phyloP scores from a whole-genome alignment of 2,329 filamentous ascomycete species.

The Aspergillus aculeatus region DNA sequence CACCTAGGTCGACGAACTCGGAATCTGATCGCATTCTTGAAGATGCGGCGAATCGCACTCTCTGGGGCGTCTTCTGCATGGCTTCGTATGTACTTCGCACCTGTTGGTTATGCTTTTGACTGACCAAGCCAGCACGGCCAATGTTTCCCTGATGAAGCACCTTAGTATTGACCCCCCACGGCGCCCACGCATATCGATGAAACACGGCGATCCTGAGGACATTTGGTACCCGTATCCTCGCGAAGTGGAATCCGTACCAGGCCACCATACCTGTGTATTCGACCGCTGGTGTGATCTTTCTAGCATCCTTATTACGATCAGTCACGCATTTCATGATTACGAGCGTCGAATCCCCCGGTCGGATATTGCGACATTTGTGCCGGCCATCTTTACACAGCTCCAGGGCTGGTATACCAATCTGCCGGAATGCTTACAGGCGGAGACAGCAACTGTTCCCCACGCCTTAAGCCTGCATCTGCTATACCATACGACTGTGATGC shows the following conservation, averaged over 20 bases:
- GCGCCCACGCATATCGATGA: conserved; percentile 15
- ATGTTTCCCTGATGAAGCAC: conserved; percentile 23
- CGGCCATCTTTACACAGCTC: conserved; percentile 22
- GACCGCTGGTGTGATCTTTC: conserved; percentile 26
- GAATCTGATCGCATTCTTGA: conserved; percentile 12
- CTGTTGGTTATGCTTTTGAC: too few species aligned
- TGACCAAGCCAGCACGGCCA: conserved; percentile 15
- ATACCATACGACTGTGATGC: conserved; percentile 29
- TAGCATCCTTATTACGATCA: conserved; percentile 22
- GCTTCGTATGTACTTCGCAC: conserved; percentile 11
- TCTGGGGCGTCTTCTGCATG: conserved; percentile 23
- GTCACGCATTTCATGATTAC: conserved; percentile 16
- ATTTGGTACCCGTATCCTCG: conserved; percentile 29
- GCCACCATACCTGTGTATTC: conserved; percentile 25
- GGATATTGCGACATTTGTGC: conserved; percentile 14
- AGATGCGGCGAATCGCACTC: conserved; percentile 18
- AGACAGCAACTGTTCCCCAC: conserved; percentile 24
- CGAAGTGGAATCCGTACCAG: conserved; percentile 13
- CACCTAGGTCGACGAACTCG: conserved; percentile 11
- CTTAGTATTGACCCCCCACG: conserved; percentile 15
- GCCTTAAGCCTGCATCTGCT: conserved; percentile 27
- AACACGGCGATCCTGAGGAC: conserved; percentile 14
- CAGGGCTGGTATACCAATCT: conserved; percentile 26
- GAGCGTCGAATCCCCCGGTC: conserved; percentile 13
- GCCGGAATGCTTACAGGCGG: conserved; percentile 25